Evolutionary conservation across 768 basidiomycete species (phyloP), one percentile per base, ranked within the genome.

Genomic region (Psilocybe tampanensis): DNA sequence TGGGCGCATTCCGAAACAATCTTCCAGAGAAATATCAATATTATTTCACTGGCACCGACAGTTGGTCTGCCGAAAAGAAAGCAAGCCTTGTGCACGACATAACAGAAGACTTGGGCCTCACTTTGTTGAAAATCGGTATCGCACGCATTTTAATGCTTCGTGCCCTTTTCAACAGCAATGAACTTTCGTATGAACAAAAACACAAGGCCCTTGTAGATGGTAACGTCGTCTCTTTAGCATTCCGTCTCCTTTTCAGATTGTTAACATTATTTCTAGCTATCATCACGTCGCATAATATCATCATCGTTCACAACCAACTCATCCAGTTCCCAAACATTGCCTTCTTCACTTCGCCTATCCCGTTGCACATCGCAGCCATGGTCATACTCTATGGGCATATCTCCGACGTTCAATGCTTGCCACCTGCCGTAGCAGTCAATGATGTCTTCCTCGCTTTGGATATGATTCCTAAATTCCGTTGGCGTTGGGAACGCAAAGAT

Each of bases 401-500:
- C 82, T 90, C 88, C 7, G 83, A 84, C 51, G 89, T 88, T 58
- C 84, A 90, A 23, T 81, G 80, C 41, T 78, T 92, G 23, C 72
- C 87, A 1, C 80, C 78, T 39, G 76, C 85, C 54, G 82, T 84
- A 36, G 90, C 88, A 36, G 75, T 90, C 24, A 89, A 93, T 71
- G 92, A 94, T 64, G 82, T 94, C 34, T 90, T 89, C 86, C 83
- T 91, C 69, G 92, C 92, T 24, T 84, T 94, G 19, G 88, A 93
- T 69, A 90, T 93, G 85, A 83, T 94, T 11, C 92, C 92, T 2
- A 86, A 87, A 29, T 90, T 94, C 82, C 86, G 92, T 49, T 94
- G 92, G 92, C 86, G 92, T 60, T 94, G 92, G 92, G 90, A 92
- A 66, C 84, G 92, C 51, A 92, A 88, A 68, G 92, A 94, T 66